These are phyloP conservation scores for Coemansia sp. DNA, from an alignment of 192 early-diverging fungal genomes.

Conservation along the genomic window DNA sequence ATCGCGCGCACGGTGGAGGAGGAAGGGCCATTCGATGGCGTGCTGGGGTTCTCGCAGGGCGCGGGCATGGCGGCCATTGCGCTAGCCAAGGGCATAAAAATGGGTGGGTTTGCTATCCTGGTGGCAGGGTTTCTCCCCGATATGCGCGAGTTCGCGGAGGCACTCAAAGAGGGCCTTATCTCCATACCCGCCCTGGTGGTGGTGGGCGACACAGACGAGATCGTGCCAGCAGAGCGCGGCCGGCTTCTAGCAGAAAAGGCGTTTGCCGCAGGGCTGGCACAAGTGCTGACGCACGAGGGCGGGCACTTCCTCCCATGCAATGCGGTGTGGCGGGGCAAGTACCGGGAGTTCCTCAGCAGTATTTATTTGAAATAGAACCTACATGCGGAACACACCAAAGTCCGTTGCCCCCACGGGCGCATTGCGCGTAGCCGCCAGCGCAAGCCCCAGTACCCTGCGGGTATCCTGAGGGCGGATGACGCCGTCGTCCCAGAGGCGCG, in stretches of 20 bases:
- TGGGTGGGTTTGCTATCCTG: slow-evolving; percentile 19
- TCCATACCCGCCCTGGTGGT: slow-evolving; percentile 7
- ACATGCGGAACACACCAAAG: slow-evolving; percentile 99
- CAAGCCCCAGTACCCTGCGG: slow-evolving; percentile 82
- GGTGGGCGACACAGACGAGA: slow-evolving; percentile 18
- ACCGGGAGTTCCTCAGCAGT: slow-evolving; percentile 24
- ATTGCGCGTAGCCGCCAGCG: slow-evolving; percentile 77
- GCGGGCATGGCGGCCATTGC: slow-evolving; percentile 37
- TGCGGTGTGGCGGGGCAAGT: slow-evolving; percentile 23
- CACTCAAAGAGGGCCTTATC: background rate
- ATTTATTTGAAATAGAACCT: slow-evolving; percentile 16
- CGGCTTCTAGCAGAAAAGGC: slow-evolving; percentile 12
- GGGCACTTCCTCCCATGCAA: slow-evolving; percentile 41
- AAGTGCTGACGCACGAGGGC: slow-evolving; percentile 16
- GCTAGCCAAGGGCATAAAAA: background rate
- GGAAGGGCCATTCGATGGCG: slow-evolving; percentile 38
- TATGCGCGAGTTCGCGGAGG: slow-evolving; percentile 11
- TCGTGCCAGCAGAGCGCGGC: slow-evolving; percentile 27
- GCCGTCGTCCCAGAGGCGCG: slow-evolving; percentile 93
- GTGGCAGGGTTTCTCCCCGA: slow-evolving; percentile 32
- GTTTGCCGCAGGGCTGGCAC: slow-evolving; percentile 4
- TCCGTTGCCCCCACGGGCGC: slow-evolving; percentile 67
- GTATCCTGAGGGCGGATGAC: slow-evolving; percentile 90
- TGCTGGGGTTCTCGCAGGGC: slow-evolving; percentile 50
- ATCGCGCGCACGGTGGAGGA: background rate